Evolutionary conservation across 169 alveolate genomes (phyloP), one percentile per base, ranked within the genome.

Genomic region (Cryptosporidium sp.): DNA sequence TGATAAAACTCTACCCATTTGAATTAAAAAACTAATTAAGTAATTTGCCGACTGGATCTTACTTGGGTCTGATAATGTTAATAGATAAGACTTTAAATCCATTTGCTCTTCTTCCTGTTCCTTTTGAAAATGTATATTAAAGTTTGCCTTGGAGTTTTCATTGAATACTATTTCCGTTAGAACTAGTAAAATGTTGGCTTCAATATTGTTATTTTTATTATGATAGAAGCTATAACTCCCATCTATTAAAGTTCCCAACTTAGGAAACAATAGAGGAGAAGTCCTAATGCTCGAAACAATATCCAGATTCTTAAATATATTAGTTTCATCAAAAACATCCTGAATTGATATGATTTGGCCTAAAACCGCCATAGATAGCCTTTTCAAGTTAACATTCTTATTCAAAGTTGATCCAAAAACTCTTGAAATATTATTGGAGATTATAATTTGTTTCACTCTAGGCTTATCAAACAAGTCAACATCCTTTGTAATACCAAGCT

Each of bases 1-100:
- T 31, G 86, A 59, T 33, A 73, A 33, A 12, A 73, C 39, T 3
- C 86, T 50, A 18, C 86, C 58, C 50, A 59, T 7, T 33, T 73
- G 86, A 29, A 73, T 73, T 35, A 73, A 73, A 52, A 73, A 39
- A 9, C 70, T 14, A 16, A 73, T 73, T 23, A 37, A 73, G 35
- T 55, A 35, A 21, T 55, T 59, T 10, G 51, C 29, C 55, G 86
- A 73, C 1, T 52, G 71, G 12, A 73, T 29, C 35, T 52, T 73
- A 59, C 14, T 52, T 26, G 59, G 45, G 14, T 58, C 58, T 35
- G 43, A 26, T 16, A 73, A 33, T n/a, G 35, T 52, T 2, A 48
- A 31, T 23, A 73, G 6, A 41, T 23, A 73, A n/a, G 52, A 12
- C 23, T 31, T 23, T 9, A 73, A 39, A 33, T 73, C 68, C 67